Evolutionary conservation across 306 rosid species (phyloP).

Genomic region (Acacia acuminata): DNA sequence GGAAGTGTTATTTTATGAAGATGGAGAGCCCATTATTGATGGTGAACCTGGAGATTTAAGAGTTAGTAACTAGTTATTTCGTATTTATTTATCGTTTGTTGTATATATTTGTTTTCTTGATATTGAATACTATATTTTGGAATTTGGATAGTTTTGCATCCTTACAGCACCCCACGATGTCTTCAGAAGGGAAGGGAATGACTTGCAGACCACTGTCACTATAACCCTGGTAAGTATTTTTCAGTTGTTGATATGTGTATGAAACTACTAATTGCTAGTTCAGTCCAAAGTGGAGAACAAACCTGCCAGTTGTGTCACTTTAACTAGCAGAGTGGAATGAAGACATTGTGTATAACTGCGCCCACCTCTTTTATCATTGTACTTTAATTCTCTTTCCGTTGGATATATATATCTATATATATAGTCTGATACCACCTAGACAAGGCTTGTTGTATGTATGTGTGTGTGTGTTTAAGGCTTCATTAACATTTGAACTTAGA

Average conservation of each 20-base stretch:
- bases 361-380: neutral
- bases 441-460: no score
- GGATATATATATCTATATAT: neutral
- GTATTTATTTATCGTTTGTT: constrained; percentile 12
- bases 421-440: no score
- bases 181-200: constrained; percentile 85
- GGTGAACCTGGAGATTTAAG: constrained; percentile 96
- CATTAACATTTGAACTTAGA: neutral
- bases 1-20: constrained; percentile 98
- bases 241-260: neutral
- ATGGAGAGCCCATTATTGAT: constrained; percentile 91
- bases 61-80: constrained; percentile 47
- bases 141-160: constrained; percentile 63
- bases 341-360: constrained; percentile 22
- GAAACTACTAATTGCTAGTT: neutral
- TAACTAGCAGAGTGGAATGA: neutral
- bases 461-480: neutral
- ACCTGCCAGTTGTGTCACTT: neutral
- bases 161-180: constrained; percentile 81
- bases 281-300: neutral
- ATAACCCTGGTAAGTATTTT: constrained; percentile 70
- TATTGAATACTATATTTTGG: constrained; percentile 25
- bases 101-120: constrained; percentile 34
- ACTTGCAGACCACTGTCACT: constrained; percentile 84
- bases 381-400: neutral